Conservation (phyloP, 2,329 filamentous ascomycete genomes). For the Pleomassaria siparia region DNA sequence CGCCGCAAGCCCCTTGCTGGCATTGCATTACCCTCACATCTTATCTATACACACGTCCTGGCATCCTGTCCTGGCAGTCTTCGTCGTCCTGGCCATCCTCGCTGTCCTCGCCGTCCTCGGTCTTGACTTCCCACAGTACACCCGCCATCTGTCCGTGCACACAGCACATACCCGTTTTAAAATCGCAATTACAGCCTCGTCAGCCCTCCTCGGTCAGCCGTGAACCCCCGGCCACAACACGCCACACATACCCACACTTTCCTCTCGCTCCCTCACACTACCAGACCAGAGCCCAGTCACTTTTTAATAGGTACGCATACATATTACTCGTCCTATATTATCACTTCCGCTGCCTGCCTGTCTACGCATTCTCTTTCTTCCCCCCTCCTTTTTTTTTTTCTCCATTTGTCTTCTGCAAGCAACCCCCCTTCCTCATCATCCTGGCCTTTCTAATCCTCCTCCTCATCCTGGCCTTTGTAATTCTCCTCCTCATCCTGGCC, state of each 20-base stretch:
- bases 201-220: slow-evolving; percentile 26
- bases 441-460: too few species aligned
- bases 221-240: slow-evolving; percentile 18
- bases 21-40: too few species aligned
- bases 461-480: slow-evolving; percentile 13
- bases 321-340: slow-evolving; percentile 30
- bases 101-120: slow-evolving; percentile 12
- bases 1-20: too few species aligned
- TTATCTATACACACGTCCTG: too few species aligned
- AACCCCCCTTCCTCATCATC: too few species aligned
- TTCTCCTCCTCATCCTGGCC: slow-evolving; percentile 8
- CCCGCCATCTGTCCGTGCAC: slow-evolving; percentile 13
- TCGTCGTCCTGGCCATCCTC: neutral
- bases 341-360: slow-evolving; percentile 20
- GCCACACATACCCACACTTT: too few species aligned
- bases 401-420: too few species aligned
- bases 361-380: slow-evolving; percentile 15
- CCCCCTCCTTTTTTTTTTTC: too few species aligned
- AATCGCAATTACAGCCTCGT: slow-evolving; percentile 20
- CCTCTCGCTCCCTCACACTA: too few species aligned
- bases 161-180: slow-evolving; percentile 31
- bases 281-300: slow-evolving; percentile 25
- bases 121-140: slow-evolving; percentile 24
- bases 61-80: neutral
- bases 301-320: slow-evolving; percentile 38